phyloP scores from a whole-genome alignment of 202 grass and related monocot species.

The Setaria viridis region DNA sequence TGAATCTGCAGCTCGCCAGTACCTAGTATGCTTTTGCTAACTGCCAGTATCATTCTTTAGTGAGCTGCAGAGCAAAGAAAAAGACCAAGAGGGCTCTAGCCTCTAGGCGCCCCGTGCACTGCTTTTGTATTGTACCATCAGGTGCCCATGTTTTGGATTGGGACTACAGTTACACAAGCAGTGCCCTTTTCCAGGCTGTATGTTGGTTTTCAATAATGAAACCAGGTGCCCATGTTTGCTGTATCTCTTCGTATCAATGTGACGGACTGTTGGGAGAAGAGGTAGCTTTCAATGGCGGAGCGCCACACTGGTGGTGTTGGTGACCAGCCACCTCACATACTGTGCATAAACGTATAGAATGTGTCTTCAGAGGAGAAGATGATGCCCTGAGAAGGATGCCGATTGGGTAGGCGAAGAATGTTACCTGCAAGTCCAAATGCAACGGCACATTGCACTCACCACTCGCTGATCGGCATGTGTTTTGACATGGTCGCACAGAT shows the following conservation, averaged over 20 bases:
- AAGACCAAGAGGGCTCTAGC: neutral
- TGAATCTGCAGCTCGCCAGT: neutral
- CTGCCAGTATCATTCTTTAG: conserved; percentile 22
- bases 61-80: conserved; percentile 13
- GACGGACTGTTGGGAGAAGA: neutral
- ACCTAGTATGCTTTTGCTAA: conserved; percentile 7
- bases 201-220: conserved; percentile 11
- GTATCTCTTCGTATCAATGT: conserved; percentile 21
- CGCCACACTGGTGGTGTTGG: neutral
- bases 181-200: neutral
- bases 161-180: neutral
- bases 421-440: conserved; percentile 1
- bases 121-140: conserved; percentile 21
- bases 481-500: neutral
- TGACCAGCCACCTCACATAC: conserved; percentile 39
- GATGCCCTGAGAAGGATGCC: conserved; percentile 1
- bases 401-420: conserved; percentile 26
- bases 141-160: conserved; percentile 36
- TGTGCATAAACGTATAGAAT: conserved; percentile 10
- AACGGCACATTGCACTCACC: neutral
- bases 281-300: neutral
- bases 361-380: neutral
- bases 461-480: neutral
- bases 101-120: conserved; percentile 16
- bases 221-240: conserved; percentile 37